Conservation (phyloP, 164 flowering plant genomes). For the Stephania yunnanensis region DNA sequence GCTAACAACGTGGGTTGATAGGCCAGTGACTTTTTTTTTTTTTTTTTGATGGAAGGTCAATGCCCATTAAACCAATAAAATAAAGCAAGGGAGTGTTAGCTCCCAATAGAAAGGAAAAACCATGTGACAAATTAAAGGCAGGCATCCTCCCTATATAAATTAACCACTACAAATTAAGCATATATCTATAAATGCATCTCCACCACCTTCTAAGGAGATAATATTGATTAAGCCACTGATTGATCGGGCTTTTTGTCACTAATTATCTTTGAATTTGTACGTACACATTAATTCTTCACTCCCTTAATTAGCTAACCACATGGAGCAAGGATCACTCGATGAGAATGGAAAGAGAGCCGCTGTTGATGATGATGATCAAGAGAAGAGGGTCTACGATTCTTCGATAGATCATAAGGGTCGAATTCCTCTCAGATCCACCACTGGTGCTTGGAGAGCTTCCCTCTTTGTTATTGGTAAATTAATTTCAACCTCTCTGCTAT, state of each 20-base stretch:
- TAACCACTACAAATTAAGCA: background rate
- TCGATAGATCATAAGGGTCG: constrained; percentile 52
- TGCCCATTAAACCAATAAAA: too few species aligned
- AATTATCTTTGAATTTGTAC: background rate
- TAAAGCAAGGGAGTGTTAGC: too few species aligned
- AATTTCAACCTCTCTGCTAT: too few species aligned
- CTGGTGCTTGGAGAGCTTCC: constrained; percentile 61
- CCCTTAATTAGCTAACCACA: background rate
- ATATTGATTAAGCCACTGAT: background rate
- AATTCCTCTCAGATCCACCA: constrained; percentile 47
- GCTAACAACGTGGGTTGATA: too few species aligned
- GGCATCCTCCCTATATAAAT: constrained; percentile 14
- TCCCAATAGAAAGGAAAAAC: background rate
- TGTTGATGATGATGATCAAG: constrained; percentile 12
- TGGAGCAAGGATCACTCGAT: constrained; percentile 8
- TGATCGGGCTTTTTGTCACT: background rate
- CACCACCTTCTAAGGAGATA: background rate
- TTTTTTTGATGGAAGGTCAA: too few species aligned
- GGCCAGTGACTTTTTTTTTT: too few species aligned
- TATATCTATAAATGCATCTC: background rate
- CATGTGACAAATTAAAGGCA: background rate
- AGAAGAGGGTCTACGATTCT: constrained; percentile 55
- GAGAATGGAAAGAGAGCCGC: constrained; percentile 9
- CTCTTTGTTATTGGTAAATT: constrained; percentile 45
- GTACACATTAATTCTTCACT: background rate